Percentiles rank a stretch among this genome's conserved stretches.
These are phyloP conservation scores for Apiospora phragmitis DNA, from an alignment of 2,329 filamentous ascomycete genomes.

Conservation along the genomic window DNA sequence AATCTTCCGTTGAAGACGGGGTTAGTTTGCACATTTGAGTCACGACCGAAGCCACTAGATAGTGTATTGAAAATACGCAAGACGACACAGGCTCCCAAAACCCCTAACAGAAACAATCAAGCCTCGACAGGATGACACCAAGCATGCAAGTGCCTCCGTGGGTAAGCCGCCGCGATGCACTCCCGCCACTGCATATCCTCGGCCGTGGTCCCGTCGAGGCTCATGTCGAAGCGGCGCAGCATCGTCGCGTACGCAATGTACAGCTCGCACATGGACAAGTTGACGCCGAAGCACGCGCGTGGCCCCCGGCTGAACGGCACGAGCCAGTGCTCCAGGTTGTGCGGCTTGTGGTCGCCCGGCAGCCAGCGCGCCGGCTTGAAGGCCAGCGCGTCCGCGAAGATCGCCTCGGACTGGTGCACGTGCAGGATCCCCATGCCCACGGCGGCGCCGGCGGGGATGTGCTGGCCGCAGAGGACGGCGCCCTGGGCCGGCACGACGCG, in stretches of 20 bases:
- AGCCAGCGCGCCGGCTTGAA: slow-evolving; percentile 12
- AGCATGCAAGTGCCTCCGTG: background rate
- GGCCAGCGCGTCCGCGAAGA: background rate
- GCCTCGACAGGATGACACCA: background rate
- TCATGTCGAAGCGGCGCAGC: background rate
- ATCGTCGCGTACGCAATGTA: slow-evolving; percentile 6
- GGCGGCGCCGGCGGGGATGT: slow-evolving; percentile 10
- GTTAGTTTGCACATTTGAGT: background rate
- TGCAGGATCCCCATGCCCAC: slow-evolving; percentile 10
- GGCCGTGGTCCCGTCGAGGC: background rate
- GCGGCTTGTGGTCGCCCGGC: background rate
- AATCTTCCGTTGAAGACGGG: background rate
- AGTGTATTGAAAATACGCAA: background rate
- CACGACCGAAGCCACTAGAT: background rate
- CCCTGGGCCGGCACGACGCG: slow-evolving; percentile 6
- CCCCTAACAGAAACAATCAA: background rate
- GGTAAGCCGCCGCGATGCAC: background rate
- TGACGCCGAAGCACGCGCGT: slow-evolving; percentile 11
- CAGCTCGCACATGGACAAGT: slow-evolving; percentile 10
- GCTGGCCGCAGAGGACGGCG: background rate
- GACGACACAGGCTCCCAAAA: background rate
- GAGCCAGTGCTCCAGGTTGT: slow-evolving; percentile 3
- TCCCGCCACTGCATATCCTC: slow-evolving; percentile 7
- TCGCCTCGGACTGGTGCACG: slow-evolving; percentile 4
- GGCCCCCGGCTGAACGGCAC: slow-evolving; percentile 10